Evolutionary conservation across 2,329 filamentous ascomycete species (phyloP).

Genomic region (Phoma sp.): DNA sequence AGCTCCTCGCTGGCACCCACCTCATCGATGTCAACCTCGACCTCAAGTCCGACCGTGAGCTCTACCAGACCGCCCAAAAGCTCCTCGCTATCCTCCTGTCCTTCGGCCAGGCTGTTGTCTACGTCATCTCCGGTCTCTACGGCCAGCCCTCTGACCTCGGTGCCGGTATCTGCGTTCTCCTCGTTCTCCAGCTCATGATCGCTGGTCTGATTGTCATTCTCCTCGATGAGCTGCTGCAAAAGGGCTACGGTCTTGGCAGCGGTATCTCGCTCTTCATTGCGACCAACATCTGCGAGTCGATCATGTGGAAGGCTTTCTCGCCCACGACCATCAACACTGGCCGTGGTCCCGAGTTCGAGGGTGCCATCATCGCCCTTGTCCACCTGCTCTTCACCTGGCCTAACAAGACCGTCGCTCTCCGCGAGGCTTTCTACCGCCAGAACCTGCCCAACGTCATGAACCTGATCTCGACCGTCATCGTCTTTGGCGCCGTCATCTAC

Average conservation of each 20-base stretch:
- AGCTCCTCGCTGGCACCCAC: slow-evolving; percentile 98
- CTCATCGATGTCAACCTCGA: slow-evolving; percentile 99
- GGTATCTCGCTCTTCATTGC: slow-evolving; percentile 99
- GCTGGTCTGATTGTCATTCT: slow-evolving; percentile 99
- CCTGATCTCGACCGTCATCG: slow-evolving; percentile 86
- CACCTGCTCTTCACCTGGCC: slow-evolving; percentile 98
- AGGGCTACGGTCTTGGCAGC: slow-evolving; percentile 97
- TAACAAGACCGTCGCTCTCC: slow-evolving; percentile 98
- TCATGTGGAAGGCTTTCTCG: slow-evolving; percentile 99
- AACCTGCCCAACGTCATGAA: slow-evolving; percentile 99
- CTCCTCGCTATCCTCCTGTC: slow-evolving; percentile 89
- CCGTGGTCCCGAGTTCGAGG: slow-evolving; percentile 98
- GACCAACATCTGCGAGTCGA: slow-evolving; percentile 99
- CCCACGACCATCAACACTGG: slow-evolving; percentile 99
- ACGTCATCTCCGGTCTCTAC: slow-evolving; percentile 93
- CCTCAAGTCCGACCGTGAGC: slow-evolving; percentile 98
- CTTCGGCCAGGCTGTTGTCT: slow-evolving; percentile 96
- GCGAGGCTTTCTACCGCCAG: slow-evolving; percentile 99
- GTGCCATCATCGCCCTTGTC: slow-evolving; percentile 96
- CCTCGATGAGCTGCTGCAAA: slow-evolving; percentile 97
- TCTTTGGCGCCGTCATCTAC: slow-evolving; percentile 99
- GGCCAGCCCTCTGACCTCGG: slow-evolving; percentile 95
- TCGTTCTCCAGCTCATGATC: slow-evolving; percentile 97
- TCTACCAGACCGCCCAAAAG: slow-evolving; percentile 99
- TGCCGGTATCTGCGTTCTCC: slow-evolving; percentile 95